These are phyloP conservation scores for Schizophyllum amplum DNA, from an alignment of 1,284 basidiomycete genomes.

Conservation along the genomic window DNA sequence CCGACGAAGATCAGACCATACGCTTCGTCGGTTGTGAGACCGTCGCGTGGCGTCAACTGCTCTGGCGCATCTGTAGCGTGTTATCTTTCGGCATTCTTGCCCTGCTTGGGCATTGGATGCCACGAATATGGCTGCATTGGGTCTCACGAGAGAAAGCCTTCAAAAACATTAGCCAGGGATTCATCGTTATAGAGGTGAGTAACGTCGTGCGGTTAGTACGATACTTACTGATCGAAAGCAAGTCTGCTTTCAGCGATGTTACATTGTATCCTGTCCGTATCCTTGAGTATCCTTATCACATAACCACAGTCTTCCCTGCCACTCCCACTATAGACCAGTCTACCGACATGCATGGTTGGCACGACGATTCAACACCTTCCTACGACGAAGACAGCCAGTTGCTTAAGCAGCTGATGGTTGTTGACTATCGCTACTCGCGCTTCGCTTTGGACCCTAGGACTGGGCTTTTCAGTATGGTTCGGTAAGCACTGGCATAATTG, in stretches of 20 bases:
- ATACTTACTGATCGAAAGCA: slow-evolving; percentile 14
- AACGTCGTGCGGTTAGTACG: slow-evolving; percentile 1
- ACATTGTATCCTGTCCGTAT: slow-evolving; percentile 66
- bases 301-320: slow-evolving; percentile 70
- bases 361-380: slow-evolving; percentile 16
- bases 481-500: slow-evolving; percentile 36
- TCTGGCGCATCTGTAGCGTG: slow-evolving; percentile 73
- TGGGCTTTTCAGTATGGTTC: slow-evolving; percentile 78
- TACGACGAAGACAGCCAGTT: slow-evolving; percentile 26
- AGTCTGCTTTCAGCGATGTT: slow-evolving; percentile 81
- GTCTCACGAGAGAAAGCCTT: slow-evolving; percentile 85
- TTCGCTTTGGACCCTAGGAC: slow-evolving; percentile 84
- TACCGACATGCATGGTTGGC: slow-evolving; percentile 8
- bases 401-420: slow-evolving; percentile 46
- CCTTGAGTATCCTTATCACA: slow-evolving; percentile 67
- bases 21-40: slow-evolving; percentile 88
- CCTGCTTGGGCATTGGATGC: slow-evolving; percentile 91
- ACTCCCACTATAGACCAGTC: slow-evolving; percentile 14
- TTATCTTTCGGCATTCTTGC: slow-evolving; percentile 72
- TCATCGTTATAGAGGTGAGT: slow-evolving; percentile 87
- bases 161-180: slow-evolving; percentile 59
- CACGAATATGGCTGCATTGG: slow-evolving; percentile 82
- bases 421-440: slow-evolving; percentile 85
- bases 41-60: slow-evolving; percentile 49
- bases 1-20: slow-evolving; percentile 88